These are phyloP conservation scores for Pseudotulostoma volvatum DNA, from an alignment of 495 filamentous ascomycete genomes.

Conservation along the genomic window DNA sequence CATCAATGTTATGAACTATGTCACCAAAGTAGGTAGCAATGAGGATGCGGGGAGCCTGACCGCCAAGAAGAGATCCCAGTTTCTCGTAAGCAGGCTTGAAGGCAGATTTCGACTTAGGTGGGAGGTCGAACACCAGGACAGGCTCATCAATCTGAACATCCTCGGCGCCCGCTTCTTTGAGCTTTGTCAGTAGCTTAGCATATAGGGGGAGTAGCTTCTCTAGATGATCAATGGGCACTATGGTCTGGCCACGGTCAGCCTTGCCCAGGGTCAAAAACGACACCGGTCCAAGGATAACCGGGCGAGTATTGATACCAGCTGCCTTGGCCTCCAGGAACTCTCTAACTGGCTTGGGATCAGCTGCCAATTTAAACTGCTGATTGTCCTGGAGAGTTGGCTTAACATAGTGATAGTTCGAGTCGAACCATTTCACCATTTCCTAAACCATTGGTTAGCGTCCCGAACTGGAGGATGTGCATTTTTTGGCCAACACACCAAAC, in stretches of 20 bases:
- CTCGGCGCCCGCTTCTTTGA: slow-evolving; percentile 92
- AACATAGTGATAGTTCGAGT: slow-evolving; percentile 99
- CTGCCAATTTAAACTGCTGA: slow-evolving; percentile 80
- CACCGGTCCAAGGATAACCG: slow-evolving; percentile 87
- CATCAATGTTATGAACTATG: slow-evolving; percentile 94
- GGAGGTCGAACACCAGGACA: slow-evolving; percentile 81
- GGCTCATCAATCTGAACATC: slow-evolving; percentile 94
- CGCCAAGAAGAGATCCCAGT: slow-evolving; percentile 55
- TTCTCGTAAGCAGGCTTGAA: slow-evolving; percentile 97
- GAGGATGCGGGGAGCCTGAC: slow-evolving; percentile 61
- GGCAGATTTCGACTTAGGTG: slow-evolving; percentile 73
- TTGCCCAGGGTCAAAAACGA: slow-evolving; percentile 93
- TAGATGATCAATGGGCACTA: slow-evolving; percentile 83
- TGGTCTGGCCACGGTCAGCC: slow-evolving; percentile 82
- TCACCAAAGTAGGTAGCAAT: slow-evolving; percentile 98
- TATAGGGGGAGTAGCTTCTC: slow-evolving; percentile 86
- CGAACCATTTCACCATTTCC: slow-evolving; percentile 99
- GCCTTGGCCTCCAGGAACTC: slow-evolving; percentile 97
- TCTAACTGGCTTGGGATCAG: slow-evolving; percentile 78
- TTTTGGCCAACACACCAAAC: slow-evolving; percentile 35
- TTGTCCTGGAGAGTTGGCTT: slow-evolving; percentile 93
- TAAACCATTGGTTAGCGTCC: slow-evolving; percentile 12
- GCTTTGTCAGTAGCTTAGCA: slow-evolving; percentile 69
- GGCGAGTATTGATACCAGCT: slow-evolving; percentile 79
- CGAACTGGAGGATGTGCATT: slow-evolving; percentile 1